A percentile compares a stretch with the other conserved stretches of the same genome.
These are phyloP conservation scores for Pseudogymnoascus sp. DNA, from an alignment of 2,329 filamentous ascomycete species.

Conservation along the genomic window DNA sequence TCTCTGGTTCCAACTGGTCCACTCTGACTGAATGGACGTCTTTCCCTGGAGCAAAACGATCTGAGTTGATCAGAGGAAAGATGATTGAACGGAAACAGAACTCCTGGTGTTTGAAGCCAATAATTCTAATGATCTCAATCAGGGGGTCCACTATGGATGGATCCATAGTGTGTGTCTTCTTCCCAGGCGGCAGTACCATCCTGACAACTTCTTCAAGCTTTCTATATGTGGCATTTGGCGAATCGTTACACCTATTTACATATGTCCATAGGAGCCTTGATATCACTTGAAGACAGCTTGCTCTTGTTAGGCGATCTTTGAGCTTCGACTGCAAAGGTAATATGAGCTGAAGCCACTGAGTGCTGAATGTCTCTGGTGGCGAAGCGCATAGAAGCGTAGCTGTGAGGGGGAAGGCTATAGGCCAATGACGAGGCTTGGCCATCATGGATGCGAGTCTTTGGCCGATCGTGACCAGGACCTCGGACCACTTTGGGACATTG, in stretches of 20 bases:
- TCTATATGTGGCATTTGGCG: slow-evolving; percentile 55
- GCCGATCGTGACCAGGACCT: slow-evolving; percentile 71
- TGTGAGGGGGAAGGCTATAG: slow-evolving; percentile 77
- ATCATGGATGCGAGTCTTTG: slow-evolving; percentile 77
- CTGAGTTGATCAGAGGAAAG: slow-evolving; percentile 91
- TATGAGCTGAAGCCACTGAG: slow-evolving; percentile 79
- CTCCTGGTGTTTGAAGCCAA: slow-evolving; percentile 89
- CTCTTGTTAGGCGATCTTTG: slow-evolving; percentile 73
- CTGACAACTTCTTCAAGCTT: slow-evolving; percentile 88
- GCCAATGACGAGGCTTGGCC: slow-evolving; percentile 87
- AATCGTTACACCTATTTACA: slow-evolving; percentile 70
- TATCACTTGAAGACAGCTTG: slow-evolving; percentile 77
- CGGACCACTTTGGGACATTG: slow-evolving; percentile 73
- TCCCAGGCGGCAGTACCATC: slow-evolving; percentile 72
- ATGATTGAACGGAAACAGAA: slow-evolving; percentile 87
- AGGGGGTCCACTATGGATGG: slow-evolving; percentile 77
- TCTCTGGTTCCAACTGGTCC: slow-evolving; percentile 89
- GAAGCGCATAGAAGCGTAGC: slow-evolving; percentile 84
- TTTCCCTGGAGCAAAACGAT: slow-evolving; percentile 61
- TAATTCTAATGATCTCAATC: slow-evolving; percentile 87
- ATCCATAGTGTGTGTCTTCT: slow-evolving; percentile 75
- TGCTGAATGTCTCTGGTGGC: slow-evolving; percentile 70
- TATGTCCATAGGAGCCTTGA: slow-evolving; percentile 92
- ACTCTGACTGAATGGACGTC: slow-evolving; percentile 66
- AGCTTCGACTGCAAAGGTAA: slow-evolving; percentile 69